Percentiles rank a stretch among this genome's conserved stretches.
Evolutionary conservation across 2,329 filamentous ascomycete species (phyloP).

Genomic region (Chrysosporium queenslandicum): DNA sequence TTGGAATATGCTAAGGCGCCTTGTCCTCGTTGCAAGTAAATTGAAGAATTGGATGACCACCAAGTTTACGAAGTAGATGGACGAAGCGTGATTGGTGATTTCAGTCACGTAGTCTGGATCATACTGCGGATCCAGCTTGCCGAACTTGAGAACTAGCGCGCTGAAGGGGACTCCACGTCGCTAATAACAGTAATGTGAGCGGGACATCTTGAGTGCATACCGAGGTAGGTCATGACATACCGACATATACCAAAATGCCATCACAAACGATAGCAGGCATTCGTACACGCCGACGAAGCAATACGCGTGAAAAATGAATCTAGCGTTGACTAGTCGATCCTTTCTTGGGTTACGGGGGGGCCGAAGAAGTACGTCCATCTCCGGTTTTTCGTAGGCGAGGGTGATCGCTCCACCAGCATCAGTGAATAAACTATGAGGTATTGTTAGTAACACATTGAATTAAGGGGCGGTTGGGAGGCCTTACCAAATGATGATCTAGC

Average conservation of each 20-base stretch:
- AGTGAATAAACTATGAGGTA: conserved; percentile 51
- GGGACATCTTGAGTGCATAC: neutral
- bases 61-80: conserved; percentile 69
- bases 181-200: neutral
- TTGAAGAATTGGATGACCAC: conserved; percentile 69
- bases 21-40: conserved; percentile 57
- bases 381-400: conserved; percentile 65
- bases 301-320: conserved; percentile 63
- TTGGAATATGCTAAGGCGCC: conserved; percentile 58
- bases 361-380: conserved; percentile 62
- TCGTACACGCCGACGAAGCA: conserved; percentile 58
- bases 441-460: conserved; percentile 13
- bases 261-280: conserved; percentile 51
- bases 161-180: conserved; percentile 55
- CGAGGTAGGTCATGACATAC: conserved; percentile 23
- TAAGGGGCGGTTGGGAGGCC: conserved; percentile 12
- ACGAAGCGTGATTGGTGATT: conserved; percentile 55
- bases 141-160: conserved; percentile 59
- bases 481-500: conserved; percentile 50
- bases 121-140: conserved; percentile 42
- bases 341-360: conserved; percentile 58
- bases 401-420: conserved; percentile 64
- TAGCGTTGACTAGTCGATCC: conserved; percentile 63
- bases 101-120: conserved; percentile 46
- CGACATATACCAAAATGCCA: conserved; percentile 56